Conservation (phyloP, 768 basidiomycete species). For the Tulasnella calospora region DNA sequence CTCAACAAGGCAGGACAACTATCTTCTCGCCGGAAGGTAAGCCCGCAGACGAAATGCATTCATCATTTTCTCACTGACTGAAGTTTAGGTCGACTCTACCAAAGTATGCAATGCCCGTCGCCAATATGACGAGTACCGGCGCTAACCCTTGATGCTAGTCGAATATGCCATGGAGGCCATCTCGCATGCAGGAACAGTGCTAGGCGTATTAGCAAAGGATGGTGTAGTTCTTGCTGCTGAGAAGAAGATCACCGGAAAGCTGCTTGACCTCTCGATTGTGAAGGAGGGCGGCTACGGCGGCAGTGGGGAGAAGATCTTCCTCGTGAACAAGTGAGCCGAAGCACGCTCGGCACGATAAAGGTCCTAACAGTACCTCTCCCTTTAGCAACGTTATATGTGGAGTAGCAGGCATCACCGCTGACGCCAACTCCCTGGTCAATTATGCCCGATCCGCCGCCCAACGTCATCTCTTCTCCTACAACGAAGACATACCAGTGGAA, state of each 20-base stretch:
- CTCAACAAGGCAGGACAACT: constrained; percentile 76
- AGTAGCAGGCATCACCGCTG: constrained; percentile 92
- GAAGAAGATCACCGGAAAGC: constrained; percentile 97
- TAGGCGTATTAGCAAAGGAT: constrained; percentile 86
- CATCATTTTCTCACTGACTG: not conserved
- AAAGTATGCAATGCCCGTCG: constrained; percentile 56
- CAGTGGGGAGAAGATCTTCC: constrained; percentile 96
- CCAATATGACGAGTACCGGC: not conserved
- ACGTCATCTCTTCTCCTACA: constrained; percentile 79
- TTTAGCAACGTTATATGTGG: constrained; percentile 89
- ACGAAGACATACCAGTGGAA: constrained; percentile 98
- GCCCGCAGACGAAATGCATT: constrained; percentile 31
- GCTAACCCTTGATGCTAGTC: constrained; percentile 48
- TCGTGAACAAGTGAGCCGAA: constrained; percentile 62
- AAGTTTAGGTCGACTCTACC: constrained; percentile 83
- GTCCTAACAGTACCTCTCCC: not conserved
- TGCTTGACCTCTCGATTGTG: constrained; percentile 80
- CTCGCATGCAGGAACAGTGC: constrained; percentile 88
- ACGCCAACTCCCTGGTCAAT: constrained; percentile 96
- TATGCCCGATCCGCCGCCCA: constrained; percentile 89
- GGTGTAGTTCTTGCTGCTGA: constrained; percentile 90
- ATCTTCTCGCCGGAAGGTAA: constrained; percentile 98
- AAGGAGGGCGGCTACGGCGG: constrained; percentile 91
- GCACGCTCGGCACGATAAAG: not conserved
- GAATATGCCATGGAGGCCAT: constrained; percentile 99